Evolutionary conservation across 2,329 filamentous ascomycete species (phyloP).

Genomic region (Epichloe typhina): DNA sequence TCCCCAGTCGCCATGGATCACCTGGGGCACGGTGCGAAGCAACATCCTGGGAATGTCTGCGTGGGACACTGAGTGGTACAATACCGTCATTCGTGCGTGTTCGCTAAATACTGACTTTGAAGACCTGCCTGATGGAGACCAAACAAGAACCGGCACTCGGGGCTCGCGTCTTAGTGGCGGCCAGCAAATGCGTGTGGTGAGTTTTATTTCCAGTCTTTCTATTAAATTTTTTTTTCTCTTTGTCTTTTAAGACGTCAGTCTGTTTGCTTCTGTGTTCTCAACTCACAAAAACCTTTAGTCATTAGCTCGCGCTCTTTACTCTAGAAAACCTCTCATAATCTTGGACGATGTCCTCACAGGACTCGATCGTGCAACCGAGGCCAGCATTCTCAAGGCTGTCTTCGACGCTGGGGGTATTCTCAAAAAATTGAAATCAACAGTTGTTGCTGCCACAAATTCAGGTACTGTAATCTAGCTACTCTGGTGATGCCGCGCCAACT

Average conservation of each 20-base stretch:
- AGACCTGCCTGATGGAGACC: constrained; percentile 12
- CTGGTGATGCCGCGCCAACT: too few relatives aligned
- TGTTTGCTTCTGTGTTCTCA: too few relatives aligned
- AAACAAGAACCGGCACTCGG: constrained; percentile 10
- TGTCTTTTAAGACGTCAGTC: neutral
- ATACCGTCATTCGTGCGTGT: constrained; percentile 10
- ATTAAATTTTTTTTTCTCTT: neutral
- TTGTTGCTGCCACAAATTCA: constrained; percentile 17
- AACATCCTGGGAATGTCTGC: constrained; percentile 12
- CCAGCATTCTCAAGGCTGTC: constrained; percentile 21
- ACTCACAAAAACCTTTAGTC: constrained; percentile 4
- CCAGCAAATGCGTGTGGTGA: constrained; percentile 15
- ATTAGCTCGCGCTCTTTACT: constrained; percentile 15
- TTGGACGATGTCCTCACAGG: constrained; percentile 22
- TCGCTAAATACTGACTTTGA: constrained; percentile 10
- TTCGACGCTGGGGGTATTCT: constrained; percentile 21
- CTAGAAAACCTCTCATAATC: constrained; percentile 13
- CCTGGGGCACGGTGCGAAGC: constrained; percentile 12
- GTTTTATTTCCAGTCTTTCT: neutral
- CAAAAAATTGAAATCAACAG: constrained; percentile 10
- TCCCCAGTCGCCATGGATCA: constrained; percentile 14
- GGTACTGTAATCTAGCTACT: constrained; percentile 5
- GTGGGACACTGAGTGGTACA: constrained; percentile 11
- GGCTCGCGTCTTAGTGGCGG: constrained; percentile 15
- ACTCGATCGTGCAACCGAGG: constrained; percentile 24